A percentile compares a stretch with the other conserved stretches of the same genome.
Evolutionary conservation across 2,329 filamentous ascomycete species (phyloP).

Genomic region (Coniochaeta sp.): DNA sequence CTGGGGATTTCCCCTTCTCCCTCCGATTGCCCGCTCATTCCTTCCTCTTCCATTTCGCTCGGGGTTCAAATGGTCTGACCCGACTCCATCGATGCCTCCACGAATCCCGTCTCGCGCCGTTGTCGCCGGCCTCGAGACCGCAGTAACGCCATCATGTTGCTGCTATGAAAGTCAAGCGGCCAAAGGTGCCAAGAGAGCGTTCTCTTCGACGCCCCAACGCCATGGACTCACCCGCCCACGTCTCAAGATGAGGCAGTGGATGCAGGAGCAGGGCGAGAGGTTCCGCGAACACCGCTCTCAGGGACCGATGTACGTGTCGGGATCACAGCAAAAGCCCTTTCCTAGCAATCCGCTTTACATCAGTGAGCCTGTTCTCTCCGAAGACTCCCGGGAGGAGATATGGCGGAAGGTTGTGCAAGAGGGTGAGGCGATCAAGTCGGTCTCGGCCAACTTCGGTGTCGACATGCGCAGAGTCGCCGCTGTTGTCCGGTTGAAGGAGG

Average conservation of each 20-base stretch:
- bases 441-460: constrained; percentile 69
- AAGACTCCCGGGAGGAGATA: constrained; percentile 64
- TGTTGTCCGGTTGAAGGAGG: constrained; percentile 75
- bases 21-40: background rate
- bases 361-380: constrained; percentile 66
- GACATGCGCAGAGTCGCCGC: constrained; percentile 81
- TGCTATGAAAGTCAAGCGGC: background rate
- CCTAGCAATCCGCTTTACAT: constrained; percentile 65
- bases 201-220: background rate
- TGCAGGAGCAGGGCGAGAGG: constrained; percentile 9
- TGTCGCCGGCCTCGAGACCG: background rate
- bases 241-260: constrained; percentile 19
- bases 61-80: background rate
- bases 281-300: constrained; percentile 4
- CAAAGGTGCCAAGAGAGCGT: background rate
- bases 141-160: background rate
- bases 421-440: constrained; percentile 63
- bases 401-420: constrained; percentile 59
- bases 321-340: constrained; percentile 50
- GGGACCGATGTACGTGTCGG: constrained; percentile 28
- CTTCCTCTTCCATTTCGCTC: background rate
- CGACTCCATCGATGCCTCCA: background rate
- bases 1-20: background rate
- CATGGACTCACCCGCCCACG: background rate
- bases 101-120: background rate